Evolutionary conservation across 2,329 filamentous ascomycete species (phyloP), one percentile per base, ranked within the genome.

Genomic region (Xylaria digitata): DNA sequence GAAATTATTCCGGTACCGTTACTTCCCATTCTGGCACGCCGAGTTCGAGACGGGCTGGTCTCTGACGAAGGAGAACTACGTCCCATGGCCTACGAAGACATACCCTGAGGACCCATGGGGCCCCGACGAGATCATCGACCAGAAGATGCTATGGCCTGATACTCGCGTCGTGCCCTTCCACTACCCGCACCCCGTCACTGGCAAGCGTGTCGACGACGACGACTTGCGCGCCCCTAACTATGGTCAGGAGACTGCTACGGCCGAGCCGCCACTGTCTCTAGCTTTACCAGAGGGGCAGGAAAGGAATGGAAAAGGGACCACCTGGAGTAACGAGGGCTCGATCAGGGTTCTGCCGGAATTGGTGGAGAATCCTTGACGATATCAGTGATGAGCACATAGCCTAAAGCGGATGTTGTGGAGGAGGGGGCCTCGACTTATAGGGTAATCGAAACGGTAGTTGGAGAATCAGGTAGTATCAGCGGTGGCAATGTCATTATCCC

Each of bases 1-100:
- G 85, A 85, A 85, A 75, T 80, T 87, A 26, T 84, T 84, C 75
- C 79, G 82, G 40, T 81, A 86, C 67, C 81, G 84, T 48, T 87
- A 87, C 74, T 86, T 86, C 71, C 84, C 85, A 1, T 87, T 87
- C 75, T 87, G 85, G 85, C 85, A 87, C 74, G 82, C 80, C 68
- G 81, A 84, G 32, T 83, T 84, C 64, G 83, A 85, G 74, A 81
- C 80, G 46, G 85, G 85, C 40, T 87, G 85, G 85, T 78, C 80
- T 2, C 79, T 85, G 72, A 87, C 85, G 45, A 82, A 83, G 74
- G 80, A 82, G 57, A 85, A 86, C 57, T 86, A 86, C 72, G 75
- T 86, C 4, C 84, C 84, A 2, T 85, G 84, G 77, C 81, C 83
- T 46, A 82, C 76, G 0, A 80, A 72, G 69, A 82, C 79, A 2